Percentiles rank a stretch among this genome's conserved stretches.
Conservation (phyloP, 78 protist genomes). For the Dictyostelium intermedium region DNA sequence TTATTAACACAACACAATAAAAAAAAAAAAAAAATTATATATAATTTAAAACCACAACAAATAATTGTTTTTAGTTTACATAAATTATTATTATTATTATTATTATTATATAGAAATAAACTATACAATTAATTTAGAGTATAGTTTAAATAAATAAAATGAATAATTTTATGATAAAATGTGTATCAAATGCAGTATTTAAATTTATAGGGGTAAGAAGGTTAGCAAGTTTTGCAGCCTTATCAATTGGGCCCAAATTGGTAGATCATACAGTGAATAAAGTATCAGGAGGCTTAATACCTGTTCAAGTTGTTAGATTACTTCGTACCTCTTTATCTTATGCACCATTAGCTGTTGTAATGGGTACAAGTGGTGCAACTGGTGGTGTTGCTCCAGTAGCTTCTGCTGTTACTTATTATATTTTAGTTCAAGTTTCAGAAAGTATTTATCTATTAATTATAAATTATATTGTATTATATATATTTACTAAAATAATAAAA, state of each 20-base stretch:
- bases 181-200: slow-evolving; percentile 33
- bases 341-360: slow-evolving; percentile 66
- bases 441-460: slow-evolving; percentile 6
- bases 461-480: neutral
- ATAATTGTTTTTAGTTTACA: neutral
- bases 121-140: neutral
- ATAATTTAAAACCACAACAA: too few species aligned
- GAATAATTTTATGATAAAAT: slow-evolving; percentile 58
- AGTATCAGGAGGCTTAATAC: slow-evolving; percentile 37
- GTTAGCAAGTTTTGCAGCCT: slow-evolving; percentile 53
- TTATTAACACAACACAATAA: too few species aligned
- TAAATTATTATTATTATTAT: neutral
- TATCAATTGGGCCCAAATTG: slow-evolving; percentile 60
- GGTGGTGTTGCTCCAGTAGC: slow-evolving; percentile 38
- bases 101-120: neutral
- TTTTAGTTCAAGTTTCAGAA: slow-evolving; percentile 60
- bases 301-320: slow-evolving; percentile 41
- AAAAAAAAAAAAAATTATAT: neutral
- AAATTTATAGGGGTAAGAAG: slow-evolving; percentile 56
- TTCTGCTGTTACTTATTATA: slow-evolving; percentile 51
- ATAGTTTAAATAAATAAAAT: slow-evolving; percentile 1
- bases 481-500: neutral
- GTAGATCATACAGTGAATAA: slow-evolving; percentile 55
- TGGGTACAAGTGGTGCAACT: slow-evolving; percentile 50
- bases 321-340: slow-evolving; percentile 57